Evolutionary conservation across 31 red algal genomes (phyloP).

Genomic region (Asparagopsis taxiformis): DNA sequence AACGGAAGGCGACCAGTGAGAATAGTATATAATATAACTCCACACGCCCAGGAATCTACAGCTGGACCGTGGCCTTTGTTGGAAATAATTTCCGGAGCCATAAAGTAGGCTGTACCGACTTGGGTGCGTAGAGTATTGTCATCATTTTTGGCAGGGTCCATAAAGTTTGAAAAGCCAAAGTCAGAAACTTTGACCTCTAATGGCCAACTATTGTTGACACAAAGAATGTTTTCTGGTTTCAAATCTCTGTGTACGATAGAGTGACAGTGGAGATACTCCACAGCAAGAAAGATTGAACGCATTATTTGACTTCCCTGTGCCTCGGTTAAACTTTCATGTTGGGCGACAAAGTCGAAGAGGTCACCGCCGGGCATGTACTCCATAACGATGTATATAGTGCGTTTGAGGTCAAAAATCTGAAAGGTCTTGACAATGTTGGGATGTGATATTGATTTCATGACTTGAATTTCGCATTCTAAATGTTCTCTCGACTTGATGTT

Average conservation of each 20-base stretch:
- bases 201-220: slow-evolving; percentile 52
- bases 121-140: slow-evolving; percentile 58
- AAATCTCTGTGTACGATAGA: slow-evolving; percentile 81
- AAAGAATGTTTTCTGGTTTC: slow-evolving; percentile 92
- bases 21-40: slow-evolving; percentile 80
- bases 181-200: slow-evolving; percentile 77
- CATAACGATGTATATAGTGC: slow-evolving; percentile 88
- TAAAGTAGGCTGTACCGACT: slow-evolving; percentile 73
- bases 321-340: slow-evolving; percentile 66
- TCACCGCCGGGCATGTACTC: slow-evolving; percentile 92
- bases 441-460: slow-evolving; percentile 74
- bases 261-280: slow-evolving; percentile 72
- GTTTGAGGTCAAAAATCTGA: slow-evolving; percentile 84
- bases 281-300: slow-evolving; percentile 67
- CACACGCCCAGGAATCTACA: slow-evolving; percentile 80
- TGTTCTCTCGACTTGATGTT: slow-evolving; percentile 66
- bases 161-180: slow-evolving; percentile 85
- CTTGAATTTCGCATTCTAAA: slow-evolving; percentile 74
- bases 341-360: slow-evolving; percentile 78
- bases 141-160: slow-evolving; percentile 35
- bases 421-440: slow-evolving; percentile 79
- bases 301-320: slow-evolving; percentile 54
- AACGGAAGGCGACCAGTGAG: slow-evolving; percentile 80
- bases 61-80: slow-evolving; percentile 64
- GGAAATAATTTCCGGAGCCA: slow-evolving; percentile 85